A percentile compares a stretch with the other conserved stretches of the same genome.
phyloP scores from a whole-genome alignment of 2,329 filamentous ascomycete genomes.

The Dothistroma pini region DNA sequence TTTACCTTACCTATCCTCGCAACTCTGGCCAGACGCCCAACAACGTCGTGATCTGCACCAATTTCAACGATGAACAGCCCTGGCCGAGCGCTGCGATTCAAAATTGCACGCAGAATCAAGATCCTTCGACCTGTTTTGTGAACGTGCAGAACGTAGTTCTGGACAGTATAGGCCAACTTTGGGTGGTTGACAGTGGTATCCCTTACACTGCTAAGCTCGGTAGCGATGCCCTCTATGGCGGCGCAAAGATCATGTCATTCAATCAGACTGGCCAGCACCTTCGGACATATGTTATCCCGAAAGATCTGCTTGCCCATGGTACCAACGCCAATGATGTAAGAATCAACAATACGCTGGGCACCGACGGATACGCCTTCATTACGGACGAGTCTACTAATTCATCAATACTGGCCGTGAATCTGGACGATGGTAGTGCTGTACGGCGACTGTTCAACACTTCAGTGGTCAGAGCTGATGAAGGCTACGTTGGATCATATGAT shows the following conservation, averaged over 20 bases:
- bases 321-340: constrained; percentile 44
- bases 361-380: constrained; percentile 41
- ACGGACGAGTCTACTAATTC: constrained; percentile 40
- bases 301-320: constrained; percentile 33
- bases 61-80: constrained; percentile 38
- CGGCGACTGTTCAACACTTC: constrained; percentile 40
- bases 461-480: constrained; percentile 38
- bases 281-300: constrained; percentile 39
- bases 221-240: constrained; percentile 32
- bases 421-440: constrained; percentile 36
- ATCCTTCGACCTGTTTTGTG: constrained; percentile 43
- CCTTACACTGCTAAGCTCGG: constrained; percentile 25
- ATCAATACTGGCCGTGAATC: constrained; percentile 40
- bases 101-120: constrained; percentile 39
- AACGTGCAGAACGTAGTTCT: constrained; percentile 47
- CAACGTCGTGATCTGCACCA: constrained; percentile 40
- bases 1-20: constrained; percentile 44
- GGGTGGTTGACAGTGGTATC: constrained; percentile 43
- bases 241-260: constrained; percentile 45
- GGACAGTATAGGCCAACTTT: constrained; percentile 39
- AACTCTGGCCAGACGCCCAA: constrained; percentile 37
- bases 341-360: constrained; percentile 43
- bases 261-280: constrained; percentile 35
- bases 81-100: constrained; percentile 42
- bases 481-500: constrained; percentile 40